A percentile compares a stretch with the other conserved stretches of the same genome.
phyloP scores from a whole-genome alignment of 768 basidiomycete genomes.

The Lyophyllum semitale region DNA sequence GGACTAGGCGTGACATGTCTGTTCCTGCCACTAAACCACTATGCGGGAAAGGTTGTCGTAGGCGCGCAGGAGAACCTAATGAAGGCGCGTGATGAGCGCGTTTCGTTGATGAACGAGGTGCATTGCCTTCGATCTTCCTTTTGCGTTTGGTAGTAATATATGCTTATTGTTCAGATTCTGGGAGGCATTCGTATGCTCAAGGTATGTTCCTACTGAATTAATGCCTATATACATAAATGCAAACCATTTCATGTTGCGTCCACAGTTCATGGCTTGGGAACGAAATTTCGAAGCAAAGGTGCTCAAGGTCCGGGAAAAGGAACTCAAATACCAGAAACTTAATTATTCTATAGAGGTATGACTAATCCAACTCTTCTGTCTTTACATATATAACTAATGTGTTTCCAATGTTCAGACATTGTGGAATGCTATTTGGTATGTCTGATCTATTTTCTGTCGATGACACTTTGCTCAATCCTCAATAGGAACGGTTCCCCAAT shows the following conservation, averaged over 20 bases:
- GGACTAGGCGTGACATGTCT: too few relatives aligned
- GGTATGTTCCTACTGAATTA: too few relatives aligned
- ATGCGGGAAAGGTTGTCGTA: too few relatives aligned
- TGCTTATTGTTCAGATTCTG: constrained; percentile 54
- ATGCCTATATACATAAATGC: neutral
- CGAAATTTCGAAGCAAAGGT: too few relatives aligned
- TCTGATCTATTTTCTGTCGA: constrained; percentile 15
- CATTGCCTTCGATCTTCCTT: neutral
- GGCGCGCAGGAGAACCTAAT: constrained; percentile 84
- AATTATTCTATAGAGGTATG: constrained; percentile 77
- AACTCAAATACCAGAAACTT: too few relatives aligned
- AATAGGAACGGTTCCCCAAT: constrained; percentile 68
- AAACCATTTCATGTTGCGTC: neutral
- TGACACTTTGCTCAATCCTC: too few relatives aligned
- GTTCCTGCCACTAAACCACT: too few relatives aligned
- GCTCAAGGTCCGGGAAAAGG: constrained; percentile 70
- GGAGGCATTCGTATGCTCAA: constrained; percentile 93
- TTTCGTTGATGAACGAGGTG: constrained; percentile 89
- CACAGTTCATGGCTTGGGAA: too few relatives aligned
- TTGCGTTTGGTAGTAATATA: neutral
- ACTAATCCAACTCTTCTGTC: neutral
- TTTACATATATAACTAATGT: neutral
- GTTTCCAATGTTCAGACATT: constrained; percentile 30
- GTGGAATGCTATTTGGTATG: too few relatives aligned
- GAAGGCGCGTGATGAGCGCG: too few relatives aligned